phyloP scores from a whole-genome alignment of 1,284 basidiomycete species.

The Papiliotrema fonsecae region DNA sequence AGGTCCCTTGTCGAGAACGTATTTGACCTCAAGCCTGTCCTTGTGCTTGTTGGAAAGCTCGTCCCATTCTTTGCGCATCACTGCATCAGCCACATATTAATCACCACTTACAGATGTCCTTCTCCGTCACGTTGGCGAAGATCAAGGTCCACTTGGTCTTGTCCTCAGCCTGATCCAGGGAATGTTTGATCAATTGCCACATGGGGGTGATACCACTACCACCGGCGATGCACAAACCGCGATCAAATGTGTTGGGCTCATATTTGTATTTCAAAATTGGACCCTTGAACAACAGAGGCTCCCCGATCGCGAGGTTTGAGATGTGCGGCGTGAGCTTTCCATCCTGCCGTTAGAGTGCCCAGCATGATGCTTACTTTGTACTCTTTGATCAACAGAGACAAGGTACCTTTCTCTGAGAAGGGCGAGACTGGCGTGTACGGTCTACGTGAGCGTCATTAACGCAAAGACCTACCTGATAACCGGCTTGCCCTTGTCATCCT shows the following conservation, averaged over 20 bases:
- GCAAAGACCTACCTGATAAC: slow-evolving; percentile 59
- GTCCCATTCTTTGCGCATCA: slow-evolving; percentile 78
- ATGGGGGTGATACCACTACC: slow-evolving; percentile 52
- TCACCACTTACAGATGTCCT: slow-evolving; percentile 62
- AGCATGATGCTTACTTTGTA: slow-evolving; percentile 45
- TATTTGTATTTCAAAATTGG: slow-evolving; percentile 79
- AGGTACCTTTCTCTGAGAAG: slow-evolving; percentile 65
- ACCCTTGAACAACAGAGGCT: slow-evolving; percentile 77
- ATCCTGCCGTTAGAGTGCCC: slow-evolving; percentile 43
- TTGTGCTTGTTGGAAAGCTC: slow-evolving; percentile 65
- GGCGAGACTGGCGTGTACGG: slow-evolving; percentile 81
- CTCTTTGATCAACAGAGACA: slow-evolving; percentile 81
- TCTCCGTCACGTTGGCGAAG: slow-evolving; percentile 84
- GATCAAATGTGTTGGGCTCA: slow-evolving; percentile 77
- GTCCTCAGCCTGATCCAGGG: slow-evolving; percentile 66
- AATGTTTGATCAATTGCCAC: slow-evolving; percentile 62
- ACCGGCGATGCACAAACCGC: slow-evolving; percentile 84
- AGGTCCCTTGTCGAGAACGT: slow-evolving; percentile 75
- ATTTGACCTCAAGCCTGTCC: slow-evolving; percentile 68
- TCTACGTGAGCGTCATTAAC: slow-evolving; percentile 10
- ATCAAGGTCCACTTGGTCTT: slow-evolving; percentile 92
- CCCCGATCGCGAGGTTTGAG: slow-evolving; percentile 64
- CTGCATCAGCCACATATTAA: slow-evolving; percentile 9
- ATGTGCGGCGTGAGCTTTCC: slow-evolving; percentile 78
- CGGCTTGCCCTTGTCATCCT: slow-evolving; percentile 77